phyloP scores from a whole-genome alignment of 2,329 filamentous ascomycete genomes.

The Lasiodiplodia citricola region DNA sequence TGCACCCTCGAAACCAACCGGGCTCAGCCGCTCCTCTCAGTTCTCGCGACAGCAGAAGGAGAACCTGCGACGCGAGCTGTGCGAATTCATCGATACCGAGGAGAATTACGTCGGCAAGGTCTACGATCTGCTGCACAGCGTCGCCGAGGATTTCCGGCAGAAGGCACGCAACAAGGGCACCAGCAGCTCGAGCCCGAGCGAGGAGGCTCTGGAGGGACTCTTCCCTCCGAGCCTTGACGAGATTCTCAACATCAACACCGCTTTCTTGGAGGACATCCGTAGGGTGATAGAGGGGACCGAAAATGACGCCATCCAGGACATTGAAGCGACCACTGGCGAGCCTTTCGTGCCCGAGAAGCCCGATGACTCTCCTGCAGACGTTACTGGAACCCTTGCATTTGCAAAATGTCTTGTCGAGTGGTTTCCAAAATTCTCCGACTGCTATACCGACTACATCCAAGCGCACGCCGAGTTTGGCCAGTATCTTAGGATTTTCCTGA shows the following conservation, averaged over 20 bases:
- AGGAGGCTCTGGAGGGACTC: constrained; percentile 73
- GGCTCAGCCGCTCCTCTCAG: constrained; percentile 75
- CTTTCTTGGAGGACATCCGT: constrained; percentile 78
- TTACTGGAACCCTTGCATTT: constrained; percentile 77
- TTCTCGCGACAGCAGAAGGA: constrained; percentile 84
- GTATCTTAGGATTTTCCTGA: constrained; percentile 78
- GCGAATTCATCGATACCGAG: constrained; percentile 90
- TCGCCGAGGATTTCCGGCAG: constrained; percentile 79
- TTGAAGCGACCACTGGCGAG: constrained; percentile 59
- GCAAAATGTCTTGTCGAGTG: constrained; percentile 84
- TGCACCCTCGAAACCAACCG: constrained; percentile 84
- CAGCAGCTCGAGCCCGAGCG: constrained; percentile 72
- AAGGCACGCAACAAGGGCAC: constrained; percentile 64
- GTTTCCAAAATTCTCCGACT: constrained; percentile 90
- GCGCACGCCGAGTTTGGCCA: constrained; percentile 87
- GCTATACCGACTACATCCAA: constrained; percentile 91
- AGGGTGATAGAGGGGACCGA: constrained; percentile 82
- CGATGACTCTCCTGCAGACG: constrained; percentile 56
- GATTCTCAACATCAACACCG: constrained; percentile 81
- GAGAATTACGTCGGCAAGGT: constrained; percentile 91
- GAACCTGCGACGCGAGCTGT: constrained; percentile 84
- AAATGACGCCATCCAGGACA: constrained; percentile 76
- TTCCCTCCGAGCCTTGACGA: constrained; percentile 82
- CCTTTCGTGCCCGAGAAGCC: background rate
- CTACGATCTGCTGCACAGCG: constrained; percentile 78